These are phyloP conservation scores for Blastobotrys petasosporus DNA, from an alignment of 1,139 yeast genomes.

Conservation along the genomic window DNA sequence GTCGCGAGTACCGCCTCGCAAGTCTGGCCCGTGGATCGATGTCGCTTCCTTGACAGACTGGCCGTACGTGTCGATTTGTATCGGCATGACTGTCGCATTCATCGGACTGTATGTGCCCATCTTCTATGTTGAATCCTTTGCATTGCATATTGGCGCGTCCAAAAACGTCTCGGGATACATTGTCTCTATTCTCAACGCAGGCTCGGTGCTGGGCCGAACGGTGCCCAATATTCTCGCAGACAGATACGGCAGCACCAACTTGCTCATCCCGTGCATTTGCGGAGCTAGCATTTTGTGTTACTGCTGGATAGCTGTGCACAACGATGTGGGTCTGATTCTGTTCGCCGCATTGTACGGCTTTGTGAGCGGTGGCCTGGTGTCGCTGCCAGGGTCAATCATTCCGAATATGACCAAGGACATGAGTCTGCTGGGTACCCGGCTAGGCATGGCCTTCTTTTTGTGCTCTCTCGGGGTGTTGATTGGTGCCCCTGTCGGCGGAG, in stretches of 20 bases:
- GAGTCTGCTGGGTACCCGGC: conserved; percentile 38
- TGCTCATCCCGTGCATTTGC: conserved; percentile 32
- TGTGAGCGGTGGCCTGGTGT: conserved; percentile 41
- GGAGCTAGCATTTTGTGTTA: conserved; percentile 25
- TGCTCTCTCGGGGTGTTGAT: conserved; percentile 50
- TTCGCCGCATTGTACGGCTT: conserved; percentile 46
- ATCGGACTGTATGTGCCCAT: conserved; percentile 37
- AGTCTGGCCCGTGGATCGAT: conserved; percentile 16
- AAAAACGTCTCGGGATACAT: conserved; percentile 25
- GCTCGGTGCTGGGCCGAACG: conserved; percentile 46
- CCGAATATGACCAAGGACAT: conserved; percentile 48
- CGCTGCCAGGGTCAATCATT: conserved; percentile 40
- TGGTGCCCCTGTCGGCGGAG: conserved; percentile 51
- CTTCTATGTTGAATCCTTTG: conserved; percentile 36
- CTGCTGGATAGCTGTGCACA: conserved; percentile 39
- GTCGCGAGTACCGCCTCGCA: conserved; percentile 26
- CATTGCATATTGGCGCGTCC: conserved; percentile 11
- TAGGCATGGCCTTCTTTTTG: conserved; percentile 55
- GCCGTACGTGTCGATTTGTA: conserved; percentile 16
- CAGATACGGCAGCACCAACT: conserved; percentile 36
- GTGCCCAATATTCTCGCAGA: conserved; percentile 45
- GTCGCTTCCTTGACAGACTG: conserved; percentile 19
- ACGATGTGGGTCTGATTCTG: conserved; percentile 38
- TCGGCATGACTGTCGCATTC: conserved; percentile 28
- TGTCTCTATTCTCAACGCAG: conserved; percentile 47